Base-by-base conservation (phyloP, 2,329 filamentous ascomycete species). In the Aureobasidium sp. region DNA sequence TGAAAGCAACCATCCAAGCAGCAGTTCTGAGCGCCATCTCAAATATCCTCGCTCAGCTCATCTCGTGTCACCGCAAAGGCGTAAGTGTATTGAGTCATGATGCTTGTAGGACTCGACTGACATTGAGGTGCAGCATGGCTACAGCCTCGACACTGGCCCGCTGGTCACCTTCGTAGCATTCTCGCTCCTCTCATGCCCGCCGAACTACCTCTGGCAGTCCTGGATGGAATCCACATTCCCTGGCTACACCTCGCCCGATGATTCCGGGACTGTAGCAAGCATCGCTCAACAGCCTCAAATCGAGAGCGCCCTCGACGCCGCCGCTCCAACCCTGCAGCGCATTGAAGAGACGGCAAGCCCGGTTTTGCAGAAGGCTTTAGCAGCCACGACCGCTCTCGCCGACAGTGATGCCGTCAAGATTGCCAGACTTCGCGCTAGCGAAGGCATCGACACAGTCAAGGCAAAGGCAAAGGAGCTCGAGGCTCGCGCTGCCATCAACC, bases 141-240 rank as follows among this genome's bases (percentile, higher is more conserved):
- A 89, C 58, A 73, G 77, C 27, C 77, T 95, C 68, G 84, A 91
- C 74, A 81, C 82, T 75, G 75, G 82, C 5, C 84, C 88, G 4
- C 80, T 96, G 47, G 76, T 91, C 67, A 89, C 91, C 71, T 96
- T 95, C 74, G 76, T 89, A 57, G 70, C 90, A 59, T 96, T 87
- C 78, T 84, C 87, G 66, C 71, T 89, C 37, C 71, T 96, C 63
- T 87, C 82, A 73, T 88, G 87, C 44, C 91, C 91, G 2, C 89
- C 89, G 48, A 97, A 97, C 75, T 90, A 91, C 71, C 72, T 90
- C 68, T 96, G 91, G 91, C 91, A 96, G 79, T 82, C 84, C 44
- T 89, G 83, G 70, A 81, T 96, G 58, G 91, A 96, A 75, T 77
- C 82, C 6, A 75, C 79, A 3, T 95, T 91, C 70, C 91, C 91